Percentiles rank a stretch among this genome's conserved stretches.
Conservation (phyloP, 805 yeast species). For the Sugiyamaella americana region DNA sequence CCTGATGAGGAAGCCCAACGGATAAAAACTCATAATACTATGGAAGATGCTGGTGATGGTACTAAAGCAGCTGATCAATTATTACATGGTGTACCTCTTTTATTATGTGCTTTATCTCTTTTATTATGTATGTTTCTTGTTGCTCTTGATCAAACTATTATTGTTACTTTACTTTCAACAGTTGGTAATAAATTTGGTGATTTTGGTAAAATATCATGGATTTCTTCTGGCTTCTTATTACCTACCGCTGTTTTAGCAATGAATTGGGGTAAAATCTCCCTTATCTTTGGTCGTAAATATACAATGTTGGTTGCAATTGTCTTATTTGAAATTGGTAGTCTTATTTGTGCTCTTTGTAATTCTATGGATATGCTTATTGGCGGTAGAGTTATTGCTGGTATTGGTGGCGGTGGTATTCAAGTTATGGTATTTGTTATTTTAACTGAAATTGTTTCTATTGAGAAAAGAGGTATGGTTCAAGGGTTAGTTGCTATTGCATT, state of each 20-base stretch:
- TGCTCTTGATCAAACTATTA: conserved; percentile 49
- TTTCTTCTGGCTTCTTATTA: conserved; percentile 56
- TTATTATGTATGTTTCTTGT: conserved; percentile 14
- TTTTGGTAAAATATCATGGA: conserved; percentile 47
- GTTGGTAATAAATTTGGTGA: conserved; percentile 40
- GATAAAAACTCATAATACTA: background rate
- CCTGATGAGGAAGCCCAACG: conserved; percentile 1
- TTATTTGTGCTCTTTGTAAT: conserved; percentile 37
- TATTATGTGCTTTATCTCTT: background rate
- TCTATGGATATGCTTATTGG: conserved; percentile 55
- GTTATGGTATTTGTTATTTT: conserved; percentile 47
- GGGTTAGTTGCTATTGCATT: conserved; percentile 23
- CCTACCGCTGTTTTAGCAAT: conserved; percentile 63
- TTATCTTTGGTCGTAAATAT: conserved; percentile 37
- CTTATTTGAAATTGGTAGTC: conserved; percentile 38
- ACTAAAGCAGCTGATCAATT: background rate
- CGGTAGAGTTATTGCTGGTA: conserved; percentile 59
- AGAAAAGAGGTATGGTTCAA: conserved; percentile 21
- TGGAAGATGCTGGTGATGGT: background rate
- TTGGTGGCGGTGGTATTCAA: conserved; percentile 65
- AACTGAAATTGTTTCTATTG: conserved; percentile 36
- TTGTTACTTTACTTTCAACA: conserved; percentile 44
- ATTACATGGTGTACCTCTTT: background rate
- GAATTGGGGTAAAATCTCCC: conserved; percentile 58
- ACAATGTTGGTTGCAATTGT: conserved; percentile 35